Evolutionary conservation across 257 asterid genomes (phyloP), one percentile per base, ranked within the genome.

Genomic region (Leonotis leonurus): DNA sequence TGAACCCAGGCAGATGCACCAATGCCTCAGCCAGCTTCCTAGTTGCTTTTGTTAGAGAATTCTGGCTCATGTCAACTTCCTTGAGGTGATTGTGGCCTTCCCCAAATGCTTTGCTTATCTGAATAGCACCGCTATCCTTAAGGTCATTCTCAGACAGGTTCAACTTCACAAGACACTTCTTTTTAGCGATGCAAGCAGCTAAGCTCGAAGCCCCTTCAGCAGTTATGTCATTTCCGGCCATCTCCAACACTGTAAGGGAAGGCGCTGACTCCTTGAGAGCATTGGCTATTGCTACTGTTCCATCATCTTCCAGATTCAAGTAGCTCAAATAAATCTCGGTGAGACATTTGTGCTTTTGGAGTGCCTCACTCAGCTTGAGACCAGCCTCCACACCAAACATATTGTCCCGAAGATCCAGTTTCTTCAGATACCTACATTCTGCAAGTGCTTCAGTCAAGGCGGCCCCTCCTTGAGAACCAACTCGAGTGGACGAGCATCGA

Each of bases 171-270:
- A 93, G 89, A 45, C 73, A 72, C 70, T 68, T 82, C 77, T 81
- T 85, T 30, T 17, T 68, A 62, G 83, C 71, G 36, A 92, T 65
- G 72, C 87, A 87, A 63, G 76, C 81, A 61, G 89, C 87, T 58
- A 92, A 55, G 72, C 78, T 61, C 1, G 90, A 39, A 52, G 94
- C 93, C 55, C 85, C 87, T 60, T 81, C 81, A 6, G 87, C 83
- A 29, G 97, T 86, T 67, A 92, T 80, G 59, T 92, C 99, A 52
- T 92, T 92, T 64, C 99, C 99, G 45, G 95, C 96, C 85, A 92
- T 80, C 69, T 92, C 99, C 73, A 92, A 65, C 55, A 89, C 84
- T 62, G 12, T 54, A 3, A 92, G 97, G 35, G 76, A 74, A 45
- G 91, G 84, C 25, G 97, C 85, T 0, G 95, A 65, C 5, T 70